Base-by-base conservation (phyloP, 2,329 filamentous ascomycete species). In the Colletotrichum paranaense region DNA sequence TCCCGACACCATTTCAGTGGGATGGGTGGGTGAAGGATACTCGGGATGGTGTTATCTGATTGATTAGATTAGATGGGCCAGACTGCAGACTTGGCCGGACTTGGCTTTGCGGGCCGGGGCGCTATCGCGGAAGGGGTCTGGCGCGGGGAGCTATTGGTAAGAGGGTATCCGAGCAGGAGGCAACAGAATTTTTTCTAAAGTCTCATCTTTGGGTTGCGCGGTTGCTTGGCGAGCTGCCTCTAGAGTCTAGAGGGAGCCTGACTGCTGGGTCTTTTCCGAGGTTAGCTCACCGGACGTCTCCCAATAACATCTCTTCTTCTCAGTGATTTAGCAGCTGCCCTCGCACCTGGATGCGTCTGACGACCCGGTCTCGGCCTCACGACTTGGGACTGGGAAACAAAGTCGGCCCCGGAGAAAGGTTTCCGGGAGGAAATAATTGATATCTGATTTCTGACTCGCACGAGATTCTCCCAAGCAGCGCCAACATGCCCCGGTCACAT, bases 11-110 rank as follows among this genome's bases (percentile, higher is more conserved):
- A 26, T 28, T 55, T 24, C 52, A 26, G 52, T 55, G 52, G 52
- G 19, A 55, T 55, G 22, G 22, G 52, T 28, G 52, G 52, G 52
- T 26, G 52, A 55, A 2, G 16, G 14, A 19, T 42, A 7, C 38
- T 42, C 38, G 38, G 52, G 52, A 55, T 28, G 52, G 52, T 55
- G 52, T 55, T 26, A 26, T 26, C 52, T 55, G 52, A 55, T 55
- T 55, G 52, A 55, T 55, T 55, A 55, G 52, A 55, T 55, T 55
- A 55, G 52, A 55, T 55, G 52, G 52, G 52, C 52, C 52, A 26
- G 52, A 26, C 52, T 26, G 24, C 52, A 55, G 52, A 55, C 52
- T 55, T 55, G 52, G 52, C 52, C 52, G n/a, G 24, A 28, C 52
- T 55, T 55, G 52, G 52, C 52, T 55, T 55, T 55, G 22, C 52